Percentiles rank a stretch among this genome's conserved stretches.
These are phyloP conservation scores for Yamadazyma spencermartinsiae DNA, from an alignment of 1,139 yeast genomes.

Conservation along the genomic window DNA sequence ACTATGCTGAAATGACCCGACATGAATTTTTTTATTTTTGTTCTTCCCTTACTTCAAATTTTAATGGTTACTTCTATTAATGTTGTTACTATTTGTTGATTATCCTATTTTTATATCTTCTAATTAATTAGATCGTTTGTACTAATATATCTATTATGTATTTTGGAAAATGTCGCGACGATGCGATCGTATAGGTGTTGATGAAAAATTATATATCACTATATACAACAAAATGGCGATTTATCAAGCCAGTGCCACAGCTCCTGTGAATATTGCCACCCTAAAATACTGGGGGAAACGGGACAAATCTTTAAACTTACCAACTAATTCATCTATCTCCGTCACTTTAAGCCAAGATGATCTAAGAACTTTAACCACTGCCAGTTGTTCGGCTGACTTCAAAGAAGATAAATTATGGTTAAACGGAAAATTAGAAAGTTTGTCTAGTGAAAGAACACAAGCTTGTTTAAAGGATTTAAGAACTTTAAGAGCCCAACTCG, in stretches of 20 bases:
- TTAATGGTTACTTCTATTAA: background rate
- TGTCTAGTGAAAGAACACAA: conserved; percentile 68
- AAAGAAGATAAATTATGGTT: conserved; percentile 73
- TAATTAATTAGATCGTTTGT: conserved; percentile 2
- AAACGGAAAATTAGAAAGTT: conserved; percentile 72
- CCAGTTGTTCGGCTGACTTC: conserved; percentile 62
- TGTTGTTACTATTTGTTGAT: background rate
- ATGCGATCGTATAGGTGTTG: background rate
- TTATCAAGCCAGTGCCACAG: conserved; percentile 81
- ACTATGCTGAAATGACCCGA: background rate
- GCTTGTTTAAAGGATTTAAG: conserved; percentile 82
- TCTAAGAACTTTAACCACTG: conserved; percentile 87
- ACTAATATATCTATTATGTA: conserved; percentile 1
- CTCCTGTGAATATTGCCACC: conserved; percentile 97
- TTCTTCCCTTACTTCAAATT: background rate
- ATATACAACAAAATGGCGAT: conserved; percentile 32
- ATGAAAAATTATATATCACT: background rate
- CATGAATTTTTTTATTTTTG: background rate
- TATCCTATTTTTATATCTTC: background rate
- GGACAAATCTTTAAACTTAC: conserved; percentile 81
- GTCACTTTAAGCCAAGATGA: conserved; percentile 91
- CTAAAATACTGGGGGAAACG: conserved; percentile 98
- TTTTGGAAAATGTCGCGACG: background rate
- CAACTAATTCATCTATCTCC: conserved; percentile 93
- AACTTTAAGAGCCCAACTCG: conserved; percentile 57